Conservation (phyloP, 495 filamentous ascomycete species). For the Hyaloscypha bicolor region DNA sequence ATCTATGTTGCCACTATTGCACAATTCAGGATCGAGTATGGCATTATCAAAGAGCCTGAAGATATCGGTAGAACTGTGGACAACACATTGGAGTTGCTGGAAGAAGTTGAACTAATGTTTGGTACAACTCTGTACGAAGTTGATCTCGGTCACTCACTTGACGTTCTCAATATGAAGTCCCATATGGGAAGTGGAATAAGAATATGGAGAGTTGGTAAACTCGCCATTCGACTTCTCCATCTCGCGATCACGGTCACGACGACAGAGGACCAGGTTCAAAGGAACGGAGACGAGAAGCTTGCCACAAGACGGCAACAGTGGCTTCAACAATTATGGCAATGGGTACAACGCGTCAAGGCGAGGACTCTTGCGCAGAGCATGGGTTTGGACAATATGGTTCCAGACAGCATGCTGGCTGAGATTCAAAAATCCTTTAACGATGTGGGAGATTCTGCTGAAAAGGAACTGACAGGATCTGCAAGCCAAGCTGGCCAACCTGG, state of each 20-base stretch:
- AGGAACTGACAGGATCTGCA: neutral
- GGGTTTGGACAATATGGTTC: neutral
- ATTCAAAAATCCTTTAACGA: neutral
- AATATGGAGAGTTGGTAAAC: neutral
- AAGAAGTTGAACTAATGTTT: neutral
- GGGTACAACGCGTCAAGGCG: neutral
- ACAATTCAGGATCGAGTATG: neutral
- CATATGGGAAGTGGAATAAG: neutral
- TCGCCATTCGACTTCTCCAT: neutral
- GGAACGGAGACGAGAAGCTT: neutral
- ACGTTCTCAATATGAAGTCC: neutral
- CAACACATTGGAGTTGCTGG: neutral
- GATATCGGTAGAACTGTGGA: neutral
- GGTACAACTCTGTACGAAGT: neutral
- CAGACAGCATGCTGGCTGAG: neutral
- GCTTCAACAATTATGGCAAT: neutral
- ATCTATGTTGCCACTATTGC: neutral
- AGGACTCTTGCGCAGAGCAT: neutral
- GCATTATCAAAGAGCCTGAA: neutral
- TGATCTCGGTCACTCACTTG: neutral
- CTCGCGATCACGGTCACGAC: neutral
- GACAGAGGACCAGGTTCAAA: neutral
- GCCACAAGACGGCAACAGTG: neutral
- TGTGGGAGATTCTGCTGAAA: neutral
- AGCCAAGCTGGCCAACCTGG: neutral